Percentiles rank a stretch among this genome's conserved stretches.
Conservation (phyloP, 441 rosid species). For the Biscutella laevigata region DNA sequence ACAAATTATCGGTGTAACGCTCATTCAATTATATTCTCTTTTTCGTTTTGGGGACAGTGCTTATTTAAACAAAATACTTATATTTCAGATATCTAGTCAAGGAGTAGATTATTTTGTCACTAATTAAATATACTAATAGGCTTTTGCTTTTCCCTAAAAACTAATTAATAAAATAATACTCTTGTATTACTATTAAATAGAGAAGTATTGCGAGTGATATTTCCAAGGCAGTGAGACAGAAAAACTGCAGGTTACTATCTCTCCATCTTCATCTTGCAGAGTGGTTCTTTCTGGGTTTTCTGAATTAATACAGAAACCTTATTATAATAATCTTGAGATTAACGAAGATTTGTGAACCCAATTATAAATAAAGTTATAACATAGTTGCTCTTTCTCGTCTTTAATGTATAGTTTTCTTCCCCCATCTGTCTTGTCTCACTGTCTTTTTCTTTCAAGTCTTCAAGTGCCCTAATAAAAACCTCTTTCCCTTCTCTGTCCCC, state of each 20-base stretch:
- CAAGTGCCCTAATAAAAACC: constrained; percentile 37
- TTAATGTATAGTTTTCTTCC: constrained; percentile 15
- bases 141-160: too few species aligned
- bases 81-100: too few species aligned
- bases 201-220: too few species aligned
- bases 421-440: constrained; percentile 64
- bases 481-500: constrained; percentile 30
- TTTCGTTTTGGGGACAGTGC: too few species aligned
- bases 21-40: too few species aligned
- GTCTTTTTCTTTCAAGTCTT: constrained; percentile 35
- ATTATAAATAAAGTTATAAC: background rate
- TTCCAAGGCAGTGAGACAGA: constrained; percentile 33
- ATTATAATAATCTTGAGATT: constrained; percentile 4
- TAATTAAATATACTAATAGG: too few species aligned
- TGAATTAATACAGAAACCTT: background rate
- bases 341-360: constrained; percentile 15
- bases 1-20: too few species aligned
- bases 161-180: too few species aligned
- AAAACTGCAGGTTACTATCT: constrained; percentile 34
- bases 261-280: constrained; percentile 25
- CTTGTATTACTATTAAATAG: too few species aligned
- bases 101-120: too few species aligned
- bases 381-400: background rate
- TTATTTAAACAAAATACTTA: too few species aligned
- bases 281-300: constrained; percentile 18